Percentiles rank a stretch among this genome's conserved stretches.
Conservation (phyloP, 2,329 filamentous ascomycete genomes). For the Acarospora socialis region DNA sequence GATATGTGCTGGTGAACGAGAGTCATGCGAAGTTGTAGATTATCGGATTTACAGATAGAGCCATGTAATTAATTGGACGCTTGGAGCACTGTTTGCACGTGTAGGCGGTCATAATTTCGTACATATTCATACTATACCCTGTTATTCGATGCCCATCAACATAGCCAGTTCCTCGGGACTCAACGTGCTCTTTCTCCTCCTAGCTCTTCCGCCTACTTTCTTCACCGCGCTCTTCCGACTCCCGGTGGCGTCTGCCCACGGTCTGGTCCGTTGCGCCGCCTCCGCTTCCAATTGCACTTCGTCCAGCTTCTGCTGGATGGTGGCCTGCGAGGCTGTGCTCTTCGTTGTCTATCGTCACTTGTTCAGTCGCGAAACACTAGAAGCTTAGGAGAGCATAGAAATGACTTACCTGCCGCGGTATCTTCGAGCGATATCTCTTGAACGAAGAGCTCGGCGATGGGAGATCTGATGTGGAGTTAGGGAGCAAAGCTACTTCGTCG, state of each 20-base stretch:
- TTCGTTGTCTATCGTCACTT: conserved; percentile 11
- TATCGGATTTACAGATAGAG: too few species aligned
- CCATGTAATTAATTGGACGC: too few species aligned
- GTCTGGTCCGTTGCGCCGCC: conserved; percentile 21
- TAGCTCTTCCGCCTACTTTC: conserved; percentile 14
- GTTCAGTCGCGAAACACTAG: conserved; percentile 5
- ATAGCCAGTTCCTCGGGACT: conserved; percentile 31
- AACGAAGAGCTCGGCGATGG: conserved; percentile 17
- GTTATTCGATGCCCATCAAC: conserved; percentile 20
- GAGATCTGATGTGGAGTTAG: conserved; percentile 18
- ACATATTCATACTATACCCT: too few species aligned
- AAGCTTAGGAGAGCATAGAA: conserved; percentile 2
- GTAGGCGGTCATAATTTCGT: too few species aligned
- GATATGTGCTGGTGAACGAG: conserved; percentile 32
- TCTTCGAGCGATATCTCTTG: too few species aligned
- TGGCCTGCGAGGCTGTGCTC: conserved; percentile 19
- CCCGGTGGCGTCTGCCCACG: conserved; percentile 19
- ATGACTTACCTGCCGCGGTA: conserved; percentile 20
- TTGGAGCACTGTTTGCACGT: too few species aligned
- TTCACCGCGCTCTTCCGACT: conserved; percentile 21
- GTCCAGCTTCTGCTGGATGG: conserved; percentile 29
- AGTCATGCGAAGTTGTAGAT: conserved; percentile 10
- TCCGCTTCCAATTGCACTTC: conserved; percentile 29
- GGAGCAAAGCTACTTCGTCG: conserved; percentile 22
- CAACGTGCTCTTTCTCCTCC: conserved; percentile 28